Conservation (phyloP, 441 rosid species). For the Aquilaria agallochum region DNA sequence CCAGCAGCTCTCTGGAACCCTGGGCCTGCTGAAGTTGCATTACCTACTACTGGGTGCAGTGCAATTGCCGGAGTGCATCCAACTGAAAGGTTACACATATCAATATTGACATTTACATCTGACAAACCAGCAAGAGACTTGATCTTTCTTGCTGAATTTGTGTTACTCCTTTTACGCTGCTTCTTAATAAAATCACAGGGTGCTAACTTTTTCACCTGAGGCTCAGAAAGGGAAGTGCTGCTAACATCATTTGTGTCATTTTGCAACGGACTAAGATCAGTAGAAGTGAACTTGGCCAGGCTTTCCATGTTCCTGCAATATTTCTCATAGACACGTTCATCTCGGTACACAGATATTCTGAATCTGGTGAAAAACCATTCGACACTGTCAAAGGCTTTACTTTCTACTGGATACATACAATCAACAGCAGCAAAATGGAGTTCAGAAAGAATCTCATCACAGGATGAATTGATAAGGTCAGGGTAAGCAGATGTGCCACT, state of each 20-base stretch:
- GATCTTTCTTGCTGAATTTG: constrained; percentile 23
- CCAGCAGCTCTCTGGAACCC: constrained; percentile 20
- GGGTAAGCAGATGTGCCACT: constrained; percentile 36
- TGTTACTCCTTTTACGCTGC: constrained; percentile 30
- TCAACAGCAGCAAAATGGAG: constrained; percentile 54
- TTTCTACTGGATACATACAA: constrained; percentile 35
- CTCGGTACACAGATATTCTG: constrained; percentile 62
- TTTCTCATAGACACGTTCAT: constrained; percentile 54
- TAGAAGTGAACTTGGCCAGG: constrained; percentile 28
- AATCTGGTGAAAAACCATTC: constrained; percentile 85
- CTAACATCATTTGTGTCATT: constrained; percentile 1
- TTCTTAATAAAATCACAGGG: constrained; percentile 23
- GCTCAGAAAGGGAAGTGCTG: constrained; percentile 2
- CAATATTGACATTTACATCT: constrained; percentile 31
- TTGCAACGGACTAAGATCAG: constrained; percentile 6
- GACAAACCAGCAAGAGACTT: constrained; percentile 35
- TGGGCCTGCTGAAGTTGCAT: constrained; percentile 11
- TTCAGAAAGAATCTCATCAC: constrained; percentile 48
- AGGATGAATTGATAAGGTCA: constrained; percentile 41
- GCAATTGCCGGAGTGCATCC: constrained; percentile 24
- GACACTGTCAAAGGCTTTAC: constrained; percentile 28
- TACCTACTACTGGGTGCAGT: constrained; percentile 21
- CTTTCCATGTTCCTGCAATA: constrained; percentile 45
- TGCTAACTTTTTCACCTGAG: constrained; percentile 14
- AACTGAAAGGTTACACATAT: constrained; percentile 20